Conservation (phyloP, 495 filamentous ascomycete genomes). For the Elasticomyces elasticus region DNA sequence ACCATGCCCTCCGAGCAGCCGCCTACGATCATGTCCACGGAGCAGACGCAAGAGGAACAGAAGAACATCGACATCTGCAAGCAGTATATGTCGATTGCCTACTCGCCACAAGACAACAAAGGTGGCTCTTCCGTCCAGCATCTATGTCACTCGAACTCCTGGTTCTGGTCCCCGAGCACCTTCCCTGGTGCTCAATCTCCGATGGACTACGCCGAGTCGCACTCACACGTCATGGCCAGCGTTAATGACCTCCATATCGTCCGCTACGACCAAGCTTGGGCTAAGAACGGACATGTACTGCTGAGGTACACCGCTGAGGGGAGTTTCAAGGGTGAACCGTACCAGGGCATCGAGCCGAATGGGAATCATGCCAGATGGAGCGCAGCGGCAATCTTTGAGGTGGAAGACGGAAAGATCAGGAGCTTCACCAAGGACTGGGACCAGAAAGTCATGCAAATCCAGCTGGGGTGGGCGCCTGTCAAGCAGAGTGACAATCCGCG, state of each 20-base stretch:
- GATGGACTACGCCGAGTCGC: slow-evolving; percentile 31
- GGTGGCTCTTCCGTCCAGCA: slow-evolving; percentile 26
- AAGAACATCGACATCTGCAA: slow-evolving; percentile 31
- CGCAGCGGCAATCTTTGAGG: slow-evolving; percentile 32
- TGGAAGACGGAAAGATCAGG: slow-evolving; percentile 29
- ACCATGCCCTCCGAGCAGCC: slow-evolving; percentile 7
- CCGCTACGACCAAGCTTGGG: slow-evolving; percentile 28
- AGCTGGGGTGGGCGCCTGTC: slow-evolving; percentile 32
- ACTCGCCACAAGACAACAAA: slow-evolving; percentile 27
- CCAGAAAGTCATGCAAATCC: slow-evolving; percentile 31
- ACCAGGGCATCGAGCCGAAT: slow-evolving; percentile 29
- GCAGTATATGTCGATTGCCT: slow-evolving; percentile 32
- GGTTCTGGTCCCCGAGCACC: slow-evolving; percentile 11
- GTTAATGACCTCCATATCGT: slow-evolving; percentile 30
- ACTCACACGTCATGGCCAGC: slow-evolving; percentile 29
- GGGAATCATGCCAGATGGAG: slow-evolving; percentile 29
- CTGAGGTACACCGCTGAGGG: slow-evolving; percentile 32
- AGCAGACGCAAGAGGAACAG: slow-evolving; percentile 20
- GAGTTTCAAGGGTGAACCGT: slow-evolving; percentile 27
- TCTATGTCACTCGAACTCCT: slow-evolving; percentile 21
- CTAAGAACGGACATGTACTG: slow-evolving; percentile 28
- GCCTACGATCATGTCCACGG: slow-evolving; percentile 14
- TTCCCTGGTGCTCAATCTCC: slow-evolving; percentile 29
- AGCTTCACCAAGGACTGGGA: slow-evolving; percentile 34
- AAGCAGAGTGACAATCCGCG: slow-evolving; percentile 18